Conservation (phyloP, 257 asterid species). For the Echium plantagineum region DNA sequence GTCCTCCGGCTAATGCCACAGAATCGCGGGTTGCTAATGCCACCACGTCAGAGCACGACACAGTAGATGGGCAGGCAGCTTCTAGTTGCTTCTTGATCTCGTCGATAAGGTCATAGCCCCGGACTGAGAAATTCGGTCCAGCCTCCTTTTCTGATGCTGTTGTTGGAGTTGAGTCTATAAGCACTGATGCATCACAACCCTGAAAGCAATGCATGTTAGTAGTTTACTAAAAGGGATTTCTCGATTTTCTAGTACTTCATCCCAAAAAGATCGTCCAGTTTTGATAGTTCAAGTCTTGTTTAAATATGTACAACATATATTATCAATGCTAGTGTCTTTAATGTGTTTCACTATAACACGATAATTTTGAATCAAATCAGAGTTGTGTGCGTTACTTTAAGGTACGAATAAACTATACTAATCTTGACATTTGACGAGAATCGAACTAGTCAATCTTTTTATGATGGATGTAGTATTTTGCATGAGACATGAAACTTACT, state of each 20-base stretch:
- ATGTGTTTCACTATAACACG: too few relatives aligned
- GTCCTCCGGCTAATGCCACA: conserved; percentile 60
- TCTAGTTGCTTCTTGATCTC: conserved; percentile 44
- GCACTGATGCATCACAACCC: conserved; percentile 33
- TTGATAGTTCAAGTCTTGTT: too few relatives aligned
- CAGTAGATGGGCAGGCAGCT: conserved; percentile 38
- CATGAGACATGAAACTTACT: conserved; percentile 17
- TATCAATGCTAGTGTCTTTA: too few relatives aligned
- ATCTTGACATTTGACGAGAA: not conserved
- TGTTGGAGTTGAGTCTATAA: conserved; percentile 19
- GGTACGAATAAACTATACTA: too few relatives aligned
- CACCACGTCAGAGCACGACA: conserved; percentile 71
- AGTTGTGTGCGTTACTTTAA: too few relatives aligned
- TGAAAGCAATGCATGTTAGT: not conserved
- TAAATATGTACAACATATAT: too few relatives aligned
- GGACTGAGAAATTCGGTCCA: conserved; percentile 17
- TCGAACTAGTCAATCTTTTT: not conserved
- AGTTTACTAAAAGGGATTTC: not conserved
- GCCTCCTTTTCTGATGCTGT: conserved; percentile 21
- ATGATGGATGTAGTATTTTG: not conserved
- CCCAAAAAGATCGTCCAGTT: too few relatives aligned
- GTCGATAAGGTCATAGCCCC: conserved; percentile 52
- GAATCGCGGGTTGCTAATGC: conserved; percentile 72
- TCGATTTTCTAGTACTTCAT: too few relatives aligned
- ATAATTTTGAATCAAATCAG: too few relatives aligned